A percentile compares a stretch with the other conserved stretches of the same genome.
These are phyloP conservation scores for Thermothelomyces thermophilus DNA, from an alignment of 2,329 filamentous ascomycete genomes.

Conservation along the genomic window DNA sequence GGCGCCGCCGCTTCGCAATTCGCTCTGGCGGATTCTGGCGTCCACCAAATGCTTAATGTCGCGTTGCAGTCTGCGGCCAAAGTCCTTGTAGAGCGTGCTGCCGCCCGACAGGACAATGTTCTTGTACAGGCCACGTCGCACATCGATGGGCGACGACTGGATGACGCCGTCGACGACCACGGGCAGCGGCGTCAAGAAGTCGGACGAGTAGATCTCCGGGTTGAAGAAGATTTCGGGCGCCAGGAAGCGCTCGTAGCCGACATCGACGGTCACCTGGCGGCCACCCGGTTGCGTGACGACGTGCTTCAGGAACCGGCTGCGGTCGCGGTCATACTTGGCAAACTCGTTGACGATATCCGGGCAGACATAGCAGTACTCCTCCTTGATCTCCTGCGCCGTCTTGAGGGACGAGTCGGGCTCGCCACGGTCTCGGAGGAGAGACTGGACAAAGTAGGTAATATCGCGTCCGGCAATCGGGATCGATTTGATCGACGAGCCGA, in stretches of 20 bases:
- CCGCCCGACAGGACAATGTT: conserved; percentile 98
- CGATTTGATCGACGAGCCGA: conserved; percentile 97
- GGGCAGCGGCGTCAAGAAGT: conserved; percentile 92
- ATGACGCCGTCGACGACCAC: conserved; percentile 94
- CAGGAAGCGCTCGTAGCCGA: conserved; percentile 96
- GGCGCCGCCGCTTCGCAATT: conserved; percentile 83
- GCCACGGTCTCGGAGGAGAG: conserved; percentile 86
- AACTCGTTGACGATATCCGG: conserved; percentile 99
- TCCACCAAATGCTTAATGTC: conserved; percentile 97
- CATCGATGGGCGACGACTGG: conserved; percentile 95
- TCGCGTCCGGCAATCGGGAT: conserved; percentile 97
- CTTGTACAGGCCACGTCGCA: conserved; percentile 95
- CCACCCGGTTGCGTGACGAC: conserved; percentile 80
- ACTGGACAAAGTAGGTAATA: conserved; percentile 98
- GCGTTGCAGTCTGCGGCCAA: conserved; percentile 88
- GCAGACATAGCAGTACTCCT: conserved; percentile 97
- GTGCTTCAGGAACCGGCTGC: conserved; percentile 85
- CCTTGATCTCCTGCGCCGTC: conserved; percentile 97
- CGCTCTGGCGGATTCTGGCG: conserved; percentile 83
- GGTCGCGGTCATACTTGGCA: conserved; percentile 85
- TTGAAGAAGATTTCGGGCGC: conserved; percentile 99
- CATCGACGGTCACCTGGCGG: conserved; percentile 76
- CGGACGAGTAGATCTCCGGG: conserved; percentile 97
- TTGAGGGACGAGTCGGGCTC: conserved; percentile 96
- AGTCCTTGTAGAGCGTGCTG: conserved; percentile 97